Conservation (phyloP, 1,139 yeast genomes). For the Candida albicans region DNA sequence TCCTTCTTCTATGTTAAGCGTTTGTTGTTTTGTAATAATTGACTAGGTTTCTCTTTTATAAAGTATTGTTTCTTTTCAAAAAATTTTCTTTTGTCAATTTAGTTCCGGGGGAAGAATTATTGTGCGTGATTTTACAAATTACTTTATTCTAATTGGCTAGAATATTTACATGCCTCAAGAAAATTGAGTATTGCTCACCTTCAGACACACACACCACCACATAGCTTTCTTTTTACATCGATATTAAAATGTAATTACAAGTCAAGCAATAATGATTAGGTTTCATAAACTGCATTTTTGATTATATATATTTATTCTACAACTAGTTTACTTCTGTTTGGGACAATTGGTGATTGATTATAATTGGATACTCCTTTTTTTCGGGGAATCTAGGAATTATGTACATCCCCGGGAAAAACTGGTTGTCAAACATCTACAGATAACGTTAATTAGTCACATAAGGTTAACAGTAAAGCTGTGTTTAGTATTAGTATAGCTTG, state of each 20-base stretch:
- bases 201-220: not conserved
- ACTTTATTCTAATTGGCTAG: conserved; percentile 9
- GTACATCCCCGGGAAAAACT: too few relatives aligned
- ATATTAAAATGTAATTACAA: not conserved
- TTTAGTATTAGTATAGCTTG: not conserved
- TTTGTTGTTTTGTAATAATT: conserved; percentile 1
- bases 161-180: not conserved
- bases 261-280: not conserved
- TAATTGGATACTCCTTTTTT: not conserved
- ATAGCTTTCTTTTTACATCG: not conserved
- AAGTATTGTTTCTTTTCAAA: not conserved
- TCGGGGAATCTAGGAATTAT: conserved; percentile 1
- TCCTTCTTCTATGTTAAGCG: not conserved
- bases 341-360: too few relatives aligned
- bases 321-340: too few relatives aligned
- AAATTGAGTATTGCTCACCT: not conserved
- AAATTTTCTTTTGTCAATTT: not conserved
- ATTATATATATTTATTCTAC: too few relatives aligned
- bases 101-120: conserved; percentile 4
- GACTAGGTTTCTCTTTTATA: not conserved
- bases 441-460: too few relatives aligned
- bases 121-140: conserved; percentile 10
- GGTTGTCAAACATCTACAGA: too few relatives aligned
- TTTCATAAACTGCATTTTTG: not conserved
- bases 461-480: too few relatives aligned